Evolutionary conservation across 768 basidiomycete species (phyloP).

Genomic region (Gelatoporia subvermispora): DNA sequence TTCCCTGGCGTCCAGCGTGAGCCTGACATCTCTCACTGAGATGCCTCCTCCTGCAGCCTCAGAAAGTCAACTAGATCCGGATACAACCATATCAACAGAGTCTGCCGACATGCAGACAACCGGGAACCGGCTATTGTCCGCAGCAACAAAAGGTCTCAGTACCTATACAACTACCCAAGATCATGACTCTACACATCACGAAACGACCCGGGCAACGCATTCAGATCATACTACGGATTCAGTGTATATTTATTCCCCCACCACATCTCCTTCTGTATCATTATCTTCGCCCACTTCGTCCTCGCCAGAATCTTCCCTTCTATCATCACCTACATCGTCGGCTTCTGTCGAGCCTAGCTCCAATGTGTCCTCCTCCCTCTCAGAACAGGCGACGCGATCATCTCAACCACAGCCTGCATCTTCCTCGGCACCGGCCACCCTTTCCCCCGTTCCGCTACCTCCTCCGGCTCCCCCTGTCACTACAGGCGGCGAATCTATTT

Average conservation of each 20-base stretch:
- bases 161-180: background rate
- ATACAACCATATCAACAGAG: no score
- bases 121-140: no score
- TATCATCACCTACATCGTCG: conserved; percentile 3
- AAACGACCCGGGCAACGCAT: no score
- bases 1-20: no score
- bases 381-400: background rate
- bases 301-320: conserved; percentile 2
- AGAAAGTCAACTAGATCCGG: no score
- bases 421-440: conserved; percentile 5
- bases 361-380: background rate
- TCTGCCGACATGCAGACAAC: no score
- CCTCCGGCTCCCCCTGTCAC: conserved; percentile 17
- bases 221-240: background rate
- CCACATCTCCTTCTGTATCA: conserved; percentile 10
- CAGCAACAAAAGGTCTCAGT: background rate
- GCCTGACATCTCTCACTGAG: no score
- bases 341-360: background rate
- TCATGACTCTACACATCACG: no score
- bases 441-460: conserved; percentile 15
- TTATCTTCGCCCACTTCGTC: conserved; percentile 7
- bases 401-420: background rate
- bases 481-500: conserved; percentile 82
- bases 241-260: background rate
- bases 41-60: no score